Evolutionary conservation across 164 flowering plant genomes (phyloP), one percentile per base, ranked within the genome.

Genomic region (Umbilicus rupestris): DNA sequence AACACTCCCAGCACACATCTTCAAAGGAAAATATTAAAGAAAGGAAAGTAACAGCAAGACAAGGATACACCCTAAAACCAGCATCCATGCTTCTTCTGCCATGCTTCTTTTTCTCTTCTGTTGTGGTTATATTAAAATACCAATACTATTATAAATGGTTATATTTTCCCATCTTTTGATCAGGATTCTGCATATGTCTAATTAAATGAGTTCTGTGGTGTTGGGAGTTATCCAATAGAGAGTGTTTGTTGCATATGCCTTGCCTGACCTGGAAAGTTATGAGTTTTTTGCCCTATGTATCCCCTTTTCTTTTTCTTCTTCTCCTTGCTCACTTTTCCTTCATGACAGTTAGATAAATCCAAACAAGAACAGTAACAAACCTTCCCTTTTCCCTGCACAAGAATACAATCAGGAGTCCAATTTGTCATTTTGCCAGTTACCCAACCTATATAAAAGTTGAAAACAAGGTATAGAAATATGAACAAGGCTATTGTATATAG

Each of bases 61-160:
- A 68, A 85, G 89, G 86, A 87, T 82, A 83, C 89, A 79, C 84
- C 81, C 80, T 77, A 83, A 85, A 86, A 81, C 73, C 77, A 79
- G 87, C 86, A 85, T 87, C 87, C 87, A 82, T 70, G 75, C 77
- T 69, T 69, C 58, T 45, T 71, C 66, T 33, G 28, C 37, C 37
- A 0, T n/a, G n/a, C 37, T 3, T 35, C 37, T 55, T 55, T 24
- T 55, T 22, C 24, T 59, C 37, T 33, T 29, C 37, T 57, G 19
- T 57, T 55, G 11, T 29, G 33, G n/a, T 12, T 59, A 59, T 31
- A 62, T 33, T 62, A 62, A 30, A 62, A 31, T 14, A 62, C 64
- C 64, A 30, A 28, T 30, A 15, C 37, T n/a, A 12, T n/a, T 30
- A 12, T 28, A 55, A 3, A 55, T 37, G 8, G 26, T 12, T 49